Percentiles rank a stretch among this genome's conserved stretches.
Evolutionary conservation across 1,139 yeast species (phyloP).

Genomic region (Suhomyces wounanorum): DNA sequence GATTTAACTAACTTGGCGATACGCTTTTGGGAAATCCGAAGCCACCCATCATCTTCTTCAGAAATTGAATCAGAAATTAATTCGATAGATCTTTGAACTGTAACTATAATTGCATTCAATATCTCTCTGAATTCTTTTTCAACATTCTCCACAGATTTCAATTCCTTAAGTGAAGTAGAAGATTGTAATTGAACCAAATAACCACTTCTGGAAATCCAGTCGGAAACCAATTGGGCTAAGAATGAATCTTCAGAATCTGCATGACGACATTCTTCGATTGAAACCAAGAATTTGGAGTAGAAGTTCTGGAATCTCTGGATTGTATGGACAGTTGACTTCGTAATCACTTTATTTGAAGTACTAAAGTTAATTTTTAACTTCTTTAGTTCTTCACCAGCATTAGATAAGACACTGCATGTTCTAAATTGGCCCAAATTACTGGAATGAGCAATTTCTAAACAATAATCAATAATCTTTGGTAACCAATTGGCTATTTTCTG

Average conservation of each 20-base stretch:
- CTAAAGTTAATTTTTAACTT: constrained; percentile 18
- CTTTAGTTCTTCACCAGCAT: constrained; percentile 22
- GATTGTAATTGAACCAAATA: constrained; percentile 14
- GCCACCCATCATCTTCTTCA: constrained; percentile 69
- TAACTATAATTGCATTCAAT: constrained; percentile 62
- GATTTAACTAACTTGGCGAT: constrained; percentile 39
- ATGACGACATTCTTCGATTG: constrained; percentile 32
- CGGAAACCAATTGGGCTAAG: constrained; percentile 46
- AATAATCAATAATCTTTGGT: constrained; percentile 53
- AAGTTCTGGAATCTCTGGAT: constrained; percentile 25
- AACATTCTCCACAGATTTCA: constrained; percentile 36
- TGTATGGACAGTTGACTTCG: constrained; percentile 17
- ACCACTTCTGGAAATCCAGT: constrained; percentile 30
- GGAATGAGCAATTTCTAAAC: constrained; percentile 33
- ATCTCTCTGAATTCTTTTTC: constrained; percentile 54
- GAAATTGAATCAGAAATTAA: constrained; percentile 33
- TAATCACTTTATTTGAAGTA: constrained; percentile 16
- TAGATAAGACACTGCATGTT: constrained; percentile 19
- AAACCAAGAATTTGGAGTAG: constrained; percentile 20
- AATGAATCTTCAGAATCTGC: constrained; percentile 36
- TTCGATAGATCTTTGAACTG: constrained; percentile 59
- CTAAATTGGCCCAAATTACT: constrained; percentile 11
- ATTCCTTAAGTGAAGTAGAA: constrained; percentile 24
- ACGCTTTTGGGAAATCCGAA: constrained; percentile 50
- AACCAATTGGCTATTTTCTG: constrained; percentile 37